phyloP scores from a whole-genome alignment of 2,329 filamentous ascomycete genomes.

The Huntiella abstrusa region DNA sequence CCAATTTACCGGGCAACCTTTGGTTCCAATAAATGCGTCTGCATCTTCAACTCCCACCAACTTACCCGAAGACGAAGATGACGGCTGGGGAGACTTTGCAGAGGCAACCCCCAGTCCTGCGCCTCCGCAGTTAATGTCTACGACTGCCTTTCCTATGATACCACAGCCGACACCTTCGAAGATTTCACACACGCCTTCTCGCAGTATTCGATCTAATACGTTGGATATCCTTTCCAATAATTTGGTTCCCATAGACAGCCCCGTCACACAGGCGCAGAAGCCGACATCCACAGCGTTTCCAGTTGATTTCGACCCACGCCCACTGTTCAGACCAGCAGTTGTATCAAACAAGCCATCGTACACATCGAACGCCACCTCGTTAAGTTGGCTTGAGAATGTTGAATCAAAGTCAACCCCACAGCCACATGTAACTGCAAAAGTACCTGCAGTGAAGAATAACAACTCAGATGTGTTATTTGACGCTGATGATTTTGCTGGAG shows the following conservation, averaged over 20 bases:
- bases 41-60: conserved; percentile 6
- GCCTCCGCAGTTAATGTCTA: not conserved
- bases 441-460: too few species aligned
- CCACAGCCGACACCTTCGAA: not conserved
- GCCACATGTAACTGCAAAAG: too few species aligned
- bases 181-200: not conserved
- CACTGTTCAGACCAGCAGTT: too few species aligned
- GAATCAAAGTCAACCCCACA: conserved; percentile 11
- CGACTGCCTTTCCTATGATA: not conserved
- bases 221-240: conserved; percentile 36
- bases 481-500: conserved; percentile 33
- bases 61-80: conserved; percentile 30
- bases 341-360: not conserved
- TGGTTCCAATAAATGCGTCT: conserved; percentile 13
- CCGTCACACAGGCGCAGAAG: not conserved
- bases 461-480: conserved; percentile 47
- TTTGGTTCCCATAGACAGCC: conserved; percentile 13
- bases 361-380: conserved; percentile 10
- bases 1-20: conserved; percentile 7
- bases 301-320: too few species aligned
- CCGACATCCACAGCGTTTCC: too few species aligned
- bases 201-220: conserved; percentile 28
- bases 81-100: conserved; percentile 52
- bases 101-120: conserved; percentile 20
- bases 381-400: too few species aligned